A percentile compares a stretch with the other conserved stretches of the same genome.
These are phyloP conservation scores for Colletotrichum siamense DNA, from an alignment of 2,329 filamentous ascomycete genomes.

Conservation along the genomic window DNA sequence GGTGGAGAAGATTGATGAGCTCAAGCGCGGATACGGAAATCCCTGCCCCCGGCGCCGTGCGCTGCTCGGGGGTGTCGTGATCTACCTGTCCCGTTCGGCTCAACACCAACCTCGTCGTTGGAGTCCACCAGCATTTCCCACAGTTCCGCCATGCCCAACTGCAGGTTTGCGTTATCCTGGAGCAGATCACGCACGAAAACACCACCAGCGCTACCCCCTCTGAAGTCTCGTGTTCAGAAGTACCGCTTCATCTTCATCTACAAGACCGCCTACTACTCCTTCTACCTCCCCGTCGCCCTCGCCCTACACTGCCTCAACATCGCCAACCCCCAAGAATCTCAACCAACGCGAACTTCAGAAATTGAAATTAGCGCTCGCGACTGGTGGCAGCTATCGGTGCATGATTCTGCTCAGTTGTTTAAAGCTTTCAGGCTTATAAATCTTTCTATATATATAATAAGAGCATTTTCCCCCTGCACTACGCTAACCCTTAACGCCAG, in stretches of 20 bases:
- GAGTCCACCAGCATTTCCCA: slow-evolving; percentile 89
- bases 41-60: too few relatives aligned
- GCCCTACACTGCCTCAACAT: slow-evolving; percentile 85
- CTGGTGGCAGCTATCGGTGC: too few relatives aligned
- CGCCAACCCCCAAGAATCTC: slow-evolving; percentile 84
- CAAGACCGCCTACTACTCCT: slow-evolving; percentile 99
- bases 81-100: too few relatives aligned
- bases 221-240: slow-evolving; percentile 58
- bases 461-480: too few relatives aligned
- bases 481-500: too few relatives aligned
- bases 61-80: too few relatives aligned
- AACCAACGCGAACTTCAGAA: slow-evolving; percentile 69
- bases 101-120: slow-evolving; percentile 70
- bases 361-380: too few relatives aligned
- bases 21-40: too few relatives aligned
- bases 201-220: slow-evolving; percentile 59
- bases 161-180: slow-evolving; percentile 94
- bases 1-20: too few relatives aligned
- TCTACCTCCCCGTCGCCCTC: slow-evolving; percentile 95
- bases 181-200: slow-evolving; percentile 93
- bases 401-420: too few relatives aligned
- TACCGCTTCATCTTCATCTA: slow-evolving; percentile 99
- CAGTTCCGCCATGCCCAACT: slow-evolving; percentile 89
- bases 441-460: too few relatives aligned
- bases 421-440: too few relatives aligned